Conservation (phyloP, 2,329 filamentous ascomycete species). For the Davidsoniella virescens region DNA sequence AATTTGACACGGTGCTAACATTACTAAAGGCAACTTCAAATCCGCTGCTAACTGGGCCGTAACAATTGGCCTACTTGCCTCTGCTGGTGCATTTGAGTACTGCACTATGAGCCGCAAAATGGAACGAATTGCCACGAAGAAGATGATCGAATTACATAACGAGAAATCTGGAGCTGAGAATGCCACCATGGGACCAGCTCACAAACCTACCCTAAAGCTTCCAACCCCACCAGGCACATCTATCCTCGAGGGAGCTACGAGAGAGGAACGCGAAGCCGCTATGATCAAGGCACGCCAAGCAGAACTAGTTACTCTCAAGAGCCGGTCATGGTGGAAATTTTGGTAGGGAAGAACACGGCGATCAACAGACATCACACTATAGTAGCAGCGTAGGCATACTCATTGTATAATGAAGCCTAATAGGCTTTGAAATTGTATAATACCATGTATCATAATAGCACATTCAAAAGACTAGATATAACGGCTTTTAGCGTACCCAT, state of each 20-base stretch:
- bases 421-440: conserved; percentile 2
- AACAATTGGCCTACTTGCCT: conserved; percentile 52
- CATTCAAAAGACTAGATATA: not conserved
- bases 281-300: conserved; percentile 18
- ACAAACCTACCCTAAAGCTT: conserved; percentile 3
- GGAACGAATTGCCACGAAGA: conserved; percentile 70
- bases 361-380: not conserved
- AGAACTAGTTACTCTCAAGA: conserved; percentile 18
- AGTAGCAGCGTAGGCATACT: not conserved
- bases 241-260: conserved; percentile 3
- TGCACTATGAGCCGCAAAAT: conserved; percentile 59
- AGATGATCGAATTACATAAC: conserved; percentile 59
- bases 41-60: conserved; percentile 76
- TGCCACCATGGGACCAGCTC: conserved; percentile 15
- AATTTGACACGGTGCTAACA: not conserved
- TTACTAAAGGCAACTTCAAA: conserved; percentile 35
- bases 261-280: conserved; percentile 10
- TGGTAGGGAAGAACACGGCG: conserved; percentile 25
- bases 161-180: conserved; percentile 27
- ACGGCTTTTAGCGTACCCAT: not conserved
- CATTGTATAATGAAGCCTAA: not conserved
- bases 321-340: conserved; percentile 38
- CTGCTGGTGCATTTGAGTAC: conserved; percentile 65
- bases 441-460: conserved; percentile 13
- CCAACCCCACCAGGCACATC: not conserved